Percentiles rank a stretch among this genome's conserved stretches.
phyloP scores from a whole-genome alignment of 139 green algal species.

The Chlamydomonas eustigma region DNA sequence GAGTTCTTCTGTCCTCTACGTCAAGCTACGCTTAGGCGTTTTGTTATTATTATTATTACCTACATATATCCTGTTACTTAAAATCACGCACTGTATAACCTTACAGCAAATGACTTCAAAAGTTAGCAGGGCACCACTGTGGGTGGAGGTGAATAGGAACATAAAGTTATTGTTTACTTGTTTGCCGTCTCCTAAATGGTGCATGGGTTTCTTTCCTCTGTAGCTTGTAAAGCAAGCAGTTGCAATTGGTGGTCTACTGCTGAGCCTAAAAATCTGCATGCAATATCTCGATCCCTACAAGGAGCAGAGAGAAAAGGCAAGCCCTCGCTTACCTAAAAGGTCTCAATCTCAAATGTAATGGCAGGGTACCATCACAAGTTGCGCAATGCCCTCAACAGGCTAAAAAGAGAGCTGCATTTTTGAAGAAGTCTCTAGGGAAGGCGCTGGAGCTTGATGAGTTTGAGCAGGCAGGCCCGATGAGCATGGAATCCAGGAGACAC shows the following conservation, averaged over 20 bases:
- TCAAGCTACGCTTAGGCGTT: too few relatives aligned
- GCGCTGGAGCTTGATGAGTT: conserved; percentile 53
- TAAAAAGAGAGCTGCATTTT: conserved; percentile 31
- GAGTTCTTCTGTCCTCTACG: too few relatives aligned
- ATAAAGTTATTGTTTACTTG: background rate
- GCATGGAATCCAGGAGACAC: background rate
- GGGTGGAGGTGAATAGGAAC: background rate
- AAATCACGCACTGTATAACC: too few relatives aligned
- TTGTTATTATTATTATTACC: too few relatives aligned
- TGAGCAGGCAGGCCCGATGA: conserved; percentile 33
- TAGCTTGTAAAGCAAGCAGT: conserved; percentile 32
- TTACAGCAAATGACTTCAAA: too few relatives aligned
- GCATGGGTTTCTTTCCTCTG: background rate
- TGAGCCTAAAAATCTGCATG: conserved; percentile 38
- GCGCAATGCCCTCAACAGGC: conserved; percentile 33
- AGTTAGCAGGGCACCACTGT: background rate
- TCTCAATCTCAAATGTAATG: background rate
- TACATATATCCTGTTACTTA: too few relatives aligned
- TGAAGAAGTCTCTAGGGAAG: conserved; percentile 38
- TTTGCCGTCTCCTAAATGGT: background rate
- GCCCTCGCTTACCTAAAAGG: background rate
- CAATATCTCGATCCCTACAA: conserved; percentile 50
- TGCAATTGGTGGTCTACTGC: conserved; percentile 33
- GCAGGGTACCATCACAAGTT: too few relatives aligned
- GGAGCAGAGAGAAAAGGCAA: conserved; percentile 41